Percentiles rank a stretch among this genome's conserved stretches.
Evolutionary conservation across 208 protist species (phyloP).

Genomic region (Novymonas esmeraldas): DNA sequence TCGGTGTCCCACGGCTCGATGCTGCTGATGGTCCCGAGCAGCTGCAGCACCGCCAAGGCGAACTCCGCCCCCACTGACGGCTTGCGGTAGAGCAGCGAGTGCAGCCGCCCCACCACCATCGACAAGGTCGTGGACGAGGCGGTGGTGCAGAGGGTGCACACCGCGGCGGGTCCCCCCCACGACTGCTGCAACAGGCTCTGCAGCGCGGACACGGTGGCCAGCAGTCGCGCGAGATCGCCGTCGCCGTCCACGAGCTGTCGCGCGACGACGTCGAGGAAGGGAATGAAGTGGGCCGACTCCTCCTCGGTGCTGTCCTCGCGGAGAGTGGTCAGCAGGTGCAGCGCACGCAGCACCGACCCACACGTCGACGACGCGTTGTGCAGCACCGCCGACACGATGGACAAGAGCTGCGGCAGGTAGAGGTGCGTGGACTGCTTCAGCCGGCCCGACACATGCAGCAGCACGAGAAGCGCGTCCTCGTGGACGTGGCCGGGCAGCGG

Average conservation of each 20-base stretch:
- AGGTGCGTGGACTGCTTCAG: slow-evolving; percentile 28
- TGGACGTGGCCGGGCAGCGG: slow-evolving; percentile 10
- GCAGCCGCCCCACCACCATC: slow-evolving; percentile 49
- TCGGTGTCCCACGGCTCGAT: slow-evolving; percentile 58
- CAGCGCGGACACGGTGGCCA: slow-evolving; percentile 55
- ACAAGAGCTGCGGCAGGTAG: slow-evolving; percentile 30
- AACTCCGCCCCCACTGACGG: slow-evolving; percentile 68
- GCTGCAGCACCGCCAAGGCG: slow-evolving; percentile 69
- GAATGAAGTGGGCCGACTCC: slow-evolving; percentile 61
- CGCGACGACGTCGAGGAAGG: slow-evolving; percentile 66
- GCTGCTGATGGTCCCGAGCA: slow-evolving; percentile 81
- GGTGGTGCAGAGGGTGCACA: slow-evolving; percentile 29
- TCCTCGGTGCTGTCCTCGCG: slow-evolving; percentile 71
- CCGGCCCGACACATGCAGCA: slow-evolving; percentile 20
- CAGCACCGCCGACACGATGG: slow-evolving; percentile 31
- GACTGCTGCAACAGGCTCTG: slow-evolving; percentile 76
- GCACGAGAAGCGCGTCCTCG: slow-evolving; percentile 25
- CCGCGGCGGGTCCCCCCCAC: too few relatives aligned
- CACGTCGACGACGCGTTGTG: slow-evolving; percentile 31
- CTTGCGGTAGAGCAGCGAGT: slow-evolving; percentile 78
- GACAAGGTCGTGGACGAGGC: slow-evolving; percentile 37
- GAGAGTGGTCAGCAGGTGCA: slow-evolving; percentile 68
- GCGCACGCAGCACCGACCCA: slow-evolving; percentile 54
- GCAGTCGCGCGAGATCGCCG: slow-evolving; percentile 56
- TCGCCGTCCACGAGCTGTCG: slow-evolving; percentile 61